Base-by-base conservation (phyloP, 2,329 filamentous ascomycete genomes). In the Aspergillus chevalieri region DNA sequence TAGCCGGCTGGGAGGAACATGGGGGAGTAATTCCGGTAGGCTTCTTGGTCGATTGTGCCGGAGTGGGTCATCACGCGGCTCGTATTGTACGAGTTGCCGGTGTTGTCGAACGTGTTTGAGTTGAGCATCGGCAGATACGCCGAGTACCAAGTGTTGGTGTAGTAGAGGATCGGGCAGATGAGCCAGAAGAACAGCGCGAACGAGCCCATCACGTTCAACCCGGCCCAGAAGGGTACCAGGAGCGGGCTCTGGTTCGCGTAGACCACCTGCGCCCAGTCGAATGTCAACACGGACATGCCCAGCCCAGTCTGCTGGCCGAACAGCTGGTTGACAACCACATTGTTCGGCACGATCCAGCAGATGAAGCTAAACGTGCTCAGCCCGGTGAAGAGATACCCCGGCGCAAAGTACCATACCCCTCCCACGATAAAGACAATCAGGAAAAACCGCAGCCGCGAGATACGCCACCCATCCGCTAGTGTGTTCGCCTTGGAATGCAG, bases 201-300 rank as follows among this genome's bases (percentile, higher is more conserved):
- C 1, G 71, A 72, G 7, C 63, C 66, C 55, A 74, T 73, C 5
- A 74, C 71, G 49, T 75, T 75, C 4, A 61, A 52, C 5, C 61
- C 67, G 28, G 61, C 69, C 68, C 61, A 73, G 49, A 67, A 87
- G 8, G 85, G 85, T 3, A 84, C 82, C 43, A 87, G 80, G 10
- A 88, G 70, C 14, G 85, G 85, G 12, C 82, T 86, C 17, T 81
- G 80, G 42, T 86, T 75, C 47, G 80, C 87, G 53, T 82, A 86
- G 10, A 84, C 77, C 41, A 88, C 78, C 61, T 87, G 83, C 3
- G 83, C 84, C 84, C 85, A 88, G 70, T 89, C 86, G 58, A 89
- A 87, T 0, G 85, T 88, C 50, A 89, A 78, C 1, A 86, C 81
- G 4, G 88, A 71, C 52, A 89, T 66, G 0, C 82, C 85, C 4